Evolutionary conservation across 1,139 yeast genomes (phyloP), one percentile per base, ranked within the genome.

Genomic region (Chernovozyma aurita): DNA sequence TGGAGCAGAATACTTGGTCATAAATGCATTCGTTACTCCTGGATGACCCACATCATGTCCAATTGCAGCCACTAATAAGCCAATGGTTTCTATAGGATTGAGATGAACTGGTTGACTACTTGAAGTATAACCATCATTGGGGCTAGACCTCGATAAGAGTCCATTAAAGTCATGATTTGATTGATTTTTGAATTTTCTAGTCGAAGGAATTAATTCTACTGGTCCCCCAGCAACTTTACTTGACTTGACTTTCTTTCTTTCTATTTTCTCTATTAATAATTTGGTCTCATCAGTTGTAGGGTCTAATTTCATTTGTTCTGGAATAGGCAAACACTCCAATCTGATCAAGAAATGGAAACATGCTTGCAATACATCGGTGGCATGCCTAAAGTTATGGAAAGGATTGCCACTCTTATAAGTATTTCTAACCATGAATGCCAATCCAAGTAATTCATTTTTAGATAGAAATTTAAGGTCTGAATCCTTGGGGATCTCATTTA

Each of bases 41-140:
- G 98, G 97, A 57, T 92, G 98, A 16, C 96, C 95, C 24, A 86
- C 80, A 59, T 92, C 98, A 59, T 92, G 98, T 33, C 98, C 97
- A 34, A 90, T 64, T 1, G 96, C 95, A 1, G 96, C 86, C 18
- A 88, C 69, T 30, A 86, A 68, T 20, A 87, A 62, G 0, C 80
- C 76, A 31, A 80, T 59, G 1, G 76, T 65, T 50, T 80, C 82
- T 18, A 69, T 45, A 1, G 78, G 69, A 35, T 60, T 61, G 28
- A 75, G 52, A 33, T 59, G 45, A 18, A 14, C 27, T 32, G 12
- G 28, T 7, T 9, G 30, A 9, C 9, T 20, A 20, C 22, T 7
- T 7, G 22, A 7, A 6, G 5, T 13, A 18, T 3, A 18, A 15
- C 24, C 7, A 17, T 6, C 18, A 9, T 4, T 24, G 13, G 12